A percentile compares a stretch with the other conserved stretches of the same genome.
phyloP scores from a whole-genome alignment of 2,329 filamentous ascomycete genomes.

The Periconia digitata region DNA sequence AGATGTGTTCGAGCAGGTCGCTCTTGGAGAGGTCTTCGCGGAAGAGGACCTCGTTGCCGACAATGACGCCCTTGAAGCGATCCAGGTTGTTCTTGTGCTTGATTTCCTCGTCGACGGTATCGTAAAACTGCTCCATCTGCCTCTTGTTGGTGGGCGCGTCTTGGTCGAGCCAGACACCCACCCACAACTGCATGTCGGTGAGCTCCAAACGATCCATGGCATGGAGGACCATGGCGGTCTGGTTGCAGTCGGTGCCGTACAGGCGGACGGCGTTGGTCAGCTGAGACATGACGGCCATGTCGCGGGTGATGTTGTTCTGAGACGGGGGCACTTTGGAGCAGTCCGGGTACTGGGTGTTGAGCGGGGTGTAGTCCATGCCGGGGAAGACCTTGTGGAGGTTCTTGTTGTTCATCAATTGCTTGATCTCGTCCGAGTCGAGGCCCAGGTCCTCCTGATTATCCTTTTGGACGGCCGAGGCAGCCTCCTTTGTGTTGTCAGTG shows the following conservation, averaged over 20 bases:
- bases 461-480: constrained; percentile 51
- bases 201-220: constrained; percentile 75
- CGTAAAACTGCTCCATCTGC: constrained; percentile 82
- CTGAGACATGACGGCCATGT: constrained; percentile 86
- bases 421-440: constrained; percentile 76
- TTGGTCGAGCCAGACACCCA: constrained; percentile 88
- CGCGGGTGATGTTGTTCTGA: constrained; percentile 92
- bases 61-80: constrained; percentile 62
- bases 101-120: constrained; percentile 65
- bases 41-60: constrained; percentile 66
- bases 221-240: constrained; percentile 90
- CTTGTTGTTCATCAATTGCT: constrained; percentile 76
- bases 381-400: constrained; percentile 91
- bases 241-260: constrained; percentile 96
- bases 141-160: constrained; percentile 82
- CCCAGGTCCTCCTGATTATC: constrained; percentile 73
- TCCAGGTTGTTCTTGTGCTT: constrained; percentile 46
- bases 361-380: constrained; percentile 91
- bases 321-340: constrained; percentile 77
- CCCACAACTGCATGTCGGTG: constrained; percentile 82
- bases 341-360: constrained; percentile 86
- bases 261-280: constrained; percentile 84
- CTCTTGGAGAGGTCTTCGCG: constrained; percentile 66
- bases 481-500: constrained; percentile 20
- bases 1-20: constrained; percentile 64